These are phyloP conservation scores for Leishmania guyanensis DNA, from an alignment of 208 protist species.

Conservation along the genomic window DNA sequence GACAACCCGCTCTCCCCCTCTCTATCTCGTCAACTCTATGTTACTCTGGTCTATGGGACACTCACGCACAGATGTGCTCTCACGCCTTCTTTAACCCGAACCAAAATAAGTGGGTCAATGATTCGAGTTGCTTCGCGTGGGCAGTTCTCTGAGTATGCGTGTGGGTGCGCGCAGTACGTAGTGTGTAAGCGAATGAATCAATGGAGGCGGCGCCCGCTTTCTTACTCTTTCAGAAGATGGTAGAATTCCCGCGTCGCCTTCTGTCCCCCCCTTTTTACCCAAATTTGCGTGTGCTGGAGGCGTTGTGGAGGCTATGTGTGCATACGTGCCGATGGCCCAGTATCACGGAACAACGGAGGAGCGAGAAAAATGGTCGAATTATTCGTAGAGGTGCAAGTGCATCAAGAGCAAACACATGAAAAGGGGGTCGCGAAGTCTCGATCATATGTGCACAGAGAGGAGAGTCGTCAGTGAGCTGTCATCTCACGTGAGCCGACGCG, in stretches of 20 bases:
- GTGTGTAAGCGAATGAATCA: neutral
- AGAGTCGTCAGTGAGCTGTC: neutral
- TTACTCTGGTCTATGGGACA: neutral
- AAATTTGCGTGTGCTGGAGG: neutral
- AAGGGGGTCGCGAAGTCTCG: neutral
- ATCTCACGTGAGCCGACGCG: neutral
- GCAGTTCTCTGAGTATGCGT: neutral
- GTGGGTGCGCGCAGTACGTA: neutral
- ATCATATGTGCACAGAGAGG: neutral
- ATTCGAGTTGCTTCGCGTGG: neutral
- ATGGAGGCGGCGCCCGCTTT: neutral
- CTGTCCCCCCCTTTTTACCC: neutral
- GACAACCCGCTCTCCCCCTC: too few relatives aligned
- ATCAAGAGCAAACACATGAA: neutral
- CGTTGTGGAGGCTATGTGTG: neutral
- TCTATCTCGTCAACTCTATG: neutral
- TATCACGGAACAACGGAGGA: neutral
- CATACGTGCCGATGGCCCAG: neutral
- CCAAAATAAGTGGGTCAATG: neutral
- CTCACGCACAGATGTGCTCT: conserved; percentile 1
- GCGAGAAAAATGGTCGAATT: neutral
- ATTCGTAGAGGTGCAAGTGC: neutral
- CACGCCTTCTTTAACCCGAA: neutral
- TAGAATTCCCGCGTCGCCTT: neutral
- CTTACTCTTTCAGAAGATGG: neutral